Percentiles rank a stretch among this genome's conserved stretches.
phyloP scores from a whole-genome alignment of 73 alveolate species.

The Tetrahymena malaccensis region DNA sequence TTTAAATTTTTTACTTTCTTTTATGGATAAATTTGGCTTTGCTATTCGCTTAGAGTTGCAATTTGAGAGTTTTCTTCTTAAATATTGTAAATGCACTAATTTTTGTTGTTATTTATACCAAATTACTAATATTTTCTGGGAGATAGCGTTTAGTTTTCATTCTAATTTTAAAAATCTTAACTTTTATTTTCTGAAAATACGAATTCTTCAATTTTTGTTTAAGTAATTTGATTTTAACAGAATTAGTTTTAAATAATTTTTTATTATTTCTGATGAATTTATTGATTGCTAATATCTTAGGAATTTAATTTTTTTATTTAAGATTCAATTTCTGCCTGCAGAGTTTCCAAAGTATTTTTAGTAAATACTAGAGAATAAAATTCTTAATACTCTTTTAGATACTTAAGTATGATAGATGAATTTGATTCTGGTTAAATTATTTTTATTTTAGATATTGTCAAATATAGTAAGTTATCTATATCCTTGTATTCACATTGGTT shows the following conservation, averaged over 20 bases:
- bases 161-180: too few relatives aligned
- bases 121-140: neutral
- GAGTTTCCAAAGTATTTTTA: neutral
- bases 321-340: neutral
- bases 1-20: too few relatives aligned
- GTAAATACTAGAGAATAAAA: neutral
- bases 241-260: too few relatives aligned
- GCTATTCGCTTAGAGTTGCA: neutral
- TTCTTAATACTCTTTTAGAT: neutral
- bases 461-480: too few relatives aligned
- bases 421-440: neutral
- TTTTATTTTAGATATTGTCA: too few relatives aligned
- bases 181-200: neutral
- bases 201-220: neutral
- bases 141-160: neutral
- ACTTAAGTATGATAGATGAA: neutral
- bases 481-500: neutral
- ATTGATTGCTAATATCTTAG: neutral
- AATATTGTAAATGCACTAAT: too few relatives aligned
- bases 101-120: too few relatives aligned
- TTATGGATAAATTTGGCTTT: neutral
- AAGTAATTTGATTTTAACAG: too few relatives aligned
- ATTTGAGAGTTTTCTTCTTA: neutral
- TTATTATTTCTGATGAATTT: neutral
- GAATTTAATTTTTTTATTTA: neutral